Percentiles rank a stretch among this genome's conserved stretches.
Evolutionary conservation across 495 filamentous ascomycete genomes (phyloP).

Genomic region (Hypomontagnella submonticulosa): DNA sequence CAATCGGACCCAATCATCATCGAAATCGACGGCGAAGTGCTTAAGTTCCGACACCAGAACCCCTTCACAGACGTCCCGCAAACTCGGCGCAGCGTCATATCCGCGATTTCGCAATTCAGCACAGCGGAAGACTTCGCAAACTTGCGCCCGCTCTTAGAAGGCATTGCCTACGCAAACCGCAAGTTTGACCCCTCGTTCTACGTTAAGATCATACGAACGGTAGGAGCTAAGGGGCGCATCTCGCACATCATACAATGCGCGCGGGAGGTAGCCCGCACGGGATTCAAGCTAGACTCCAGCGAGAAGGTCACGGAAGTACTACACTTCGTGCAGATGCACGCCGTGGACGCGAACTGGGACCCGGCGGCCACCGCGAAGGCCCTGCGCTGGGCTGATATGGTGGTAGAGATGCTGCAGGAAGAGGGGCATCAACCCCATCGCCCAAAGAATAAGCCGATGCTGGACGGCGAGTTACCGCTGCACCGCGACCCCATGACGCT

Average conservation of each 20-base stretch:
- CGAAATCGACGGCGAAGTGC: slow-evolving; percentile 67
- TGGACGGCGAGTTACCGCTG: slow-evolving; percentile 38
- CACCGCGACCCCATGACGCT: slow-evolving; percentile 54
- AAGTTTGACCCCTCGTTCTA: slow-evolving; percentile 45
- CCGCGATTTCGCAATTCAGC: slow-evolving; percentile 63
- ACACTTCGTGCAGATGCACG: slow-evolving; percentile 60
- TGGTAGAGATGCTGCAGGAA: slow-evolving; percentile 64
- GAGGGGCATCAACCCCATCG: slow-evolving; percentile 49
- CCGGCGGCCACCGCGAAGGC: slow-evolving; percentile 49
- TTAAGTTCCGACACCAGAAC: slow-evolving; percentile 64
- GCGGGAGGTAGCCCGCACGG: slow-evolving; percentile 58
- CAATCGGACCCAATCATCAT: slow-evolving; percentile 68
- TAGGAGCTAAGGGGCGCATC: slow-evolving; percentile 53
- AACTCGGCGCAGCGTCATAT: slow-evolving; percentile 49
- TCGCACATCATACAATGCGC: slow-evolving; percentile 65
- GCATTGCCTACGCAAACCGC: slow-evolving; percentile 59
- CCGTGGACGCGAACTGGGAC: slow-evolving; percentile 56
- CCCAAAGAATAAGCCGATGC: neutral
- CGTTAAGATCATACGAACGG: slow-evolving; percentile 56
- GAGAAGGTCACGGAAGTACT: slow-evolving; percentile 61
- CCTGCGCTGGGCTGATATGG: slow-evolving; percentile 58
- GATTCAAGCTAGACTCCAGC: slow-evolving; percentile 58
- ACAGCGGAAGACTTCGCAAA: slow-evolving; percentile 68
- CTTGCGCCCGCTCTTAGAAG: slow-evolving; percentile 67
- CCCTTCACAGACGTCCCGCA: slow-evolving; percentile 46